These are phyloP conservation scores for Cordyceps cateniannulata DNA, from an alignment of 2,329 filamentous ascomycete species.

Conservation along the genomic window DNA sequence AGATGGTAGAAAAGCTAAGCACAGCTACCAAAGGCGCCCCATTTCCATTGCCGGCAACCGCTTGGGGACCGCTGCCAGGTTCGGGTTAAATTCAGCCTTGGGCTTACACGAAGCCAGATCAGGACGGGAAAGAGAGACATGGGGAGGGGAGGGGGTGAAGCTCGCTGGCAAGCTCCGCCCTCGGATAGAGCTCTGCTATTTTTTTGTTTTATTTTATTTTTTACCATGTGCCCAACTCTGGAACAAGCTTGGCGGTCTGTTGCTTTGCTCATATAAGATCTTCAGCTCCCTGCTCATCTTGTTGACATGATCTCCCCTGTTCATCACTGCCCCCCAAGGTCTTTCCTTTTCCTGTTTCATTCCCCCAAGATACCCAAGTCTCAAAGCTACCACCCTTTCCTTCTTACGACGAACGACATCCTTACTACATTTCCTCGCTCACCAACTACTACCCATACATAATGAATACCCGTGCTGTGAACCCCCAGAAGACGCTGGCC, in stretches of 20 bases:
- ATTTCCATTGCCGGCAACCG: conserved; percentile 3
- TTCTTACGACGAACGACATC: neutral
- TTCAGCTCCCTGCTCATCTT: neutral
- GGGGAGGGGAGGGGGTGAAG: neutral
- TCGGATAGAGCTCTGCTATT: neutral
- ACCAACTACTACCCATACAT: conserved; percentile 15
- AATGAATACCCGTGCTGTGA: conserved; percentile 18
- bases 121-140: neutral
- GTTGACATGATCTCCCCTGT: neutral
- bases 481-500: conserved; percentile 25
- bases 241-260: neutral
- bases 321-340: neutral
- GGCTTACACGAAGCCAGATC: neutral
- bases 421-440: neutral
- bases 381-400: neutral
- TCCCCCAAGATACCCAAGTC: neutral
- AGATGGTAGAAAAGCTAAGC: neutral
- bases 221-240: neutral
- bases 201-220: neutral
- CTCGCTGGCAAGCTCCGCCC: neutral
- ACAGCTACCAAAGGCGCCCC: conserved; percentile 1
- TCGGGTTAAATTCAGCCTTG: conserved; percentile 8
- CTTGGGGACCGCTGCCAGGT: neutral
- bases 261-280: neutral
- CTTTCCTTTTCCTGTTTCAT: neutral